These are phyloP conservation scores for Coemansia sp. DNA, from an alignment of 192 early-diverging fungal genomes.

Conservation along the genomic window DNA sequence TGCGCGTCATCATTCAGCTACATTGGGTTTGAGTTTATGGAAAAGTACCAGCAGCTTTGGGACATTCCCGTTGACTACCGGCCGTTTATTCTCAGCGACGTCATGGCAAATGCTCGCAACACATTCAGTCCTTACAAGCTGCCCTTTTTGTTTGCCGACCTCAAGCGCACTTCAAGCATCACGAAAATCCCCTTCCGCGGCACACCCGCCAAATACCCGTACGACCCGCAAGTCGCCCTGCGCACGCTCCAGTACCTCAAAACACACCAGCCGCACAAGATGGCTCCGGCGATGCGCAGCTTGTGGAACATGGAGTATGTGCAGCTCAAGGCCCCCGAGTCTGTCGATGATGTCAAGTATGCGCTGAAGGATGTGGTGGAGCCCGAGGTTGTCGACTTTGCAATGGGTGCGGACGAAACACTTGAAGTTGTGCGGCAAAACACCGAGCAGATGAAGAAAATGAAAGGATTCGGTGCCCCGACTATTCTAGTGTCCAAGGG, in stretches of 20 bases:
- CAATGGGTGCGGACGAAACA: slow-evolving; percentile 10
- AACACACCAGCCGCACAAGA: slow-evolving; percentile 12
- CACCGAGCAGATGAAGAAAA: slow-evolving; percentile 11
- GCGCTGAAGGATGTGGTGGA: slow-evolving; percentile 20
- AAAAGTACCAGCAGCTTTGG: slow-evolving; percentile 39
- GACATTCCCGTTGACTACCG: slow-evolving; percentile 43
- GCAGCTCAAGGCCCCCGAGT: slow-evolving; percentile 22
- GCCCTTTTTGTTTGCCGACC: slow-evolving; percentile 30
- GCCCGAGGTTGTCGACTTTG: slow-evolving; percentile 19
- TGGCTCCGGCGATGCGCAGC: slow-evolving; percentile 33
- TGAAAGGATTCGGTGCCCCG: slow-evolving; percentile 42
- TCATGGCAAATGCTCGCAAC: slow-evolving; percentile 39
- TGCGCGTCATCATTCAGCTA: slow-evolving; percentile 42
- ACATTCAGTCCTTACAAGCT: slow-evolving; percentile 39
- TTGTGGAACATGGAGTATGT: slow-evolving; percentile 45
- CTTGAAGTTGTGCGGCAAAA: slow-evolving; percentile 21
- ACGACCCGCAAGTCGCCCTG: slow-evolving; percentile 27
- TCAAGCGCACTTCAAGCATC: slow-evolving; percentile 30
- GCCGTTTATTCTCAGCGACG: slow-evolving; percentile 26
- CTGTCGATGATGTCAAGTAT: slow-evolving; percentile 23
- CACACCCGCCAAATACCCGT: slow-evolving; percentile 30
- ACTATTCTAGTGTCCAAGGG: slow-evolving; percentile 34
- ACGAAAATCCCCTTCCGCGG: slow-evolving; percentile 47
- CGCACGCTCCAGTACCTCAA: slow-evolving; percentile 43
- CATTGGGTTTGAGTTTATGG: slow-evolving; percentile 54